Evolutionary conservation across 345 rosid species (phyloP).

Genomic region (Hypericum androsaemum): DNA sequence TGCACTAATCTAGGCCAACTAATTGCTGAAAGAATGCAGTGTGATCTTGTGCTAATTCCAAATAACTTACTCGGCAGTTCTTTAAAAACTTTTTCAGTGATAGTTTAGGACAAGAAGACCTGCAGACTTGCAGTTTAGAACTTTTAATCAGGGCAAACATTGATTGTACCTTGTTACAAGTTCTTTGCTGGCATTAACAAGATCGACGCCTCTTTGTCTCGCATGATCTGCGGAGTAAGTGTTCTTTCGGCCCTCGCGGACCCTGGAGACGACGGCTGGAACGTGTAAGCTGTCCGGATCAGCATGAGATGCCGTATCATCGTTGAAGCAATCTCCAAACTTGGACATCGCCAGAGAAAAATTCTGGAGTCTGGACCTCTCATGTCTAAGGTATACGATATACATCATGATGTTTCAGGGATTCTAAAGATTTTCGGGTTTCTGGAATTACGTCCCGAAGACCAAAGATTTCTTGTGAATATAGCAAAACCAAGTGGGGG

Average conservation of each 20-base stretch:
- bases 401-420: constrained; percentile 50
- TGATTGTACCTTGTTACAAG: constrained; percentile 39
- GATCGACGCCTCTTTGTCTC: constrained; percentile 35
- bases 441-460: constrained; percentile 54
- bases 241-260: too few relatives aligned
- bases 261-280: neutral
- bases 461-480: too few relatives aligned
- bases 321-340: constrained; percentile 60
- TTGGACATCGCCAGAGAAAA: constrained; percentile 47
- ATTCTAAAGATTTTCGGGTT: constrained; percentile 51
- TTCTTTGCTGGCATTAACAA: constrained; percentile 60
- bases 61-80: too few relatives aligned
- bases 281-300: constrained; percentile 24
- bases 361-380: constrained; percentile 30
- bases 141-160: constrained; percentile 50
- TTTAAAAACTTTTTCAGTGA: too few relatives aligned
- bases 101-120: constrained; percentile 26
- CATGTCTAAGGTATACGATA: constrained; percentile 55
- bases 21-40: too few relatives aligned
- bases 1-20: too few relatives aligned
- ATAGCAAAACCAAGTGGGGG: too few relatives aligned
- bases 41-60: too few relatives aligned
- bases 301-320: constrained; percentile 42
- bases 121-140: constrained; percentile 40
- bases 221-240: constrained; percentile 54